Evolutionary conservation across 2,329 filamentous ascomycete species (phyloP).

Genomic region (Hypomyces rosellus): DNA sequence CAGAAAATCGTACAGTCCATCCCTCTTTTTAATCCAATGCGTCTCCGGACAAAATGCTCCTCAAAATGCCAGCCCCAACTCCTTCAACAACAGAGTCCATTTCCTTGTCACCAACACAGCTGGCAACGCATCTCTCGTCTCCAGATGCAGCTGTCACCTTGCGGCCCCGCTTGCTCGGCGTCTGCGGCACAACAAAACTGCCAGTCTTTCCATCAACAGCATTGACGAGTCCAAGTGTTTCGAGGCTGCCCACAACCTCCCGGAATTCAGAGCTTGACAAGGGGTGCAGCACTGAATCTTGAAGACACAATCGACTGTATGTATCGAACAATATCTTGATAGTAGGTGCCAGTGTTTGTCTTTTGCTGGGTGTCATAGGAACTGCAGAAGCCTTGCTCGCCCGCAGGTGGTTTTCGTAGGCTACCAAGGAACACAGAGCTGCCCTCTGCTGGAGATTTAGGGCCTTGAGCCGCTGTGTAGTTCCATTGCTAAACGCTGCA

Average conservation of each 20-base stretch:
- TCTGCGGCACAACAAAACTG: slow-evolving; percentile 57
- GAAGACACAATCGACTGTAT: slow-evolving; percentile 76
- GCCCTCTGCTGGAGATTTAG: slow-evolving; percentile 97
- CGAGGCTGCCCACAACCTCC: slow-evolving; percentile 83
- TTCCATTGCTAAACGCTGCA: slow-evolving; percentile 83
- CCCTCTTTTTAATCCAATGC: slow-evolving; percentile 41
- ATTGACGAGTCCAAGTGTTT: slow-evolving; percentile 76
- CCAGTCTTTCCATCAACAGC: slow-evolving; percentile 64
- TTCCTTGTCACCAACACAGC: slow-evolving; percentile 75
- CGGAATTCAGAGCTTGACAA: slow-evolving; percentile 89
- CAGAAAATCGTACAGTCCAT: background rate
- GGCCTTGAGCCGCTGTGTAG: slow-evolving; percentile 73
- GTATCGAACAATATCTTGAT: slow-evolving; percentile 79
- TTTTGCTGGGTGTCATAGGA: slow-evolving; percentile 54
- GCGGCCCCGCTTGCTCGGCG: slow-evolving; percentile 64
- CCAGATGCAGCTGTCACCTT: slow-evolving; percentile 46
- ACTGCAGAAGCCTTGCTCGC: slow-evolving; percentile 37
- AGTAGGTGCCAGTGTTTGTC: slow-evolving; percentile 60
- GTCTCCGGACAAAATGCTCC: slow-evolving; percentile 56
- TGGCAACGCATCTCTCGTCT: slow-evolving; percentile 74
- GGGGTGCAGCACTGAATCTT: slow-evolving; percentile 82
- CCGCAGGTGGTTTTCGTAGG: slow-evolving; percentile 71
- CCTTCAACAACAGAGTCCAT: slow-evolving; percentile 64
- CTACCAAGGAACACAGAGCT: slow-evolving; percentile 79
- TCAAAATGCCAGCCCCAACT: slow-evolving; percentile 54